These are phyloP conservation scores for Pholiota adiposa DNA, from an alignment of 1,284 basidiomycete genomes.

Conservation along the genomic window DNA sequence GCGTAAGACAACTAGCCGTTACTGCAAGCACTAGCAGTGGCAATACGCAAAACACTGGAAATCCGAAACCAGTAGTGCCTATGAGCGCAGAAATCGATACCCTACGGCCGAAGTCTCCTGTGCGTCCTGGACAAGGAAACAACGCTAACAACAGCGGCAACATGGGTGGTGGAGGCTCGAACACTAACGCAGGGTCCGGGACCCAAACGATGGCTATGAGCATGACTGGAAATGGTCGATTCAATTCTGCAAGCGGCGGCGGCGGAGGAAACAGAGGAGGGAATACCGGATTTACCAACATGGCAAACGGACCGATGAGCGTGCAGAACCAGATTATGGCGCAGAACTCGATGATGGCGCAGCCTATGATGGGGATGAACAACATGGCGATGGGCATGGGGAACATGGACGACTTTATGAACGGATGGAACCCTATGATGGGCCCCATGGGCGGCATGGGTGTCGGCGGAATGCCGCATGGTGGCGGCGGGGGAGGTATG, in stretches of 20 bases:
- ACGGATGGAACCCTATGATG: slow-evolving; percentile 40
- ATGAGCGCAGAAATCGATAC: slow-evolving; percentile 82
- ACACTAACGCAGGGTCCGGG: slow-evolving; percentile 2
- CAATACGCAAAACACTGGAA: background rate
- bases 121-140: slow-evolving; percentile 36
- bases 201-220: slow-evolving; percentile 16
- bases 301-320: slow-evolving; percentile 11
- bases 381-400: slow-evolving; percentile 27
- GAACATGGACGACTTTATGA: slow-evolving; percentile 38
- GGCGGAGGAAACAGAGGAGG: slow-evolving; percentile 18
- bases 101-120: slow-evolving; percentile 87
- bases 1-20: slow-evolving; percentile 54
- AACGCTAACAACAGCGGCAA: slow-evolving; percentile 7
- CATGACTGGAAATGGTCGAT: slow-evolving; percentile 18
- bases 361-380: slow-evolving; percentile 21
- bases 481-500: slow-evolving; percentile 16
- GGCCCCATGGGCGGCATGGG: slow-evolving; percentile 25
- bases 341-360: slow-evolving; percentile 51
- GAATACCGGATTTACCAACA: slow-evolving; percentile 20
- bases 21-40: slow-evolving; percentile 21
- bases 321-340: slow-evolving; percentile 46
- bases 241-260: slow-evolving; percentile 13
- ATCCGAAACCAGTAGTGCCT: slow-evolving; percentile 63
- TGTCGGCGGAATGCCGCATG: slow-evolving; percentile 10
- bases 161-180: slow-evolving; percentile 11